phyloP scores from a whole-genome alignment of 306 rosid genomes.

The Dalbergia cochinchinensis region DNA sequence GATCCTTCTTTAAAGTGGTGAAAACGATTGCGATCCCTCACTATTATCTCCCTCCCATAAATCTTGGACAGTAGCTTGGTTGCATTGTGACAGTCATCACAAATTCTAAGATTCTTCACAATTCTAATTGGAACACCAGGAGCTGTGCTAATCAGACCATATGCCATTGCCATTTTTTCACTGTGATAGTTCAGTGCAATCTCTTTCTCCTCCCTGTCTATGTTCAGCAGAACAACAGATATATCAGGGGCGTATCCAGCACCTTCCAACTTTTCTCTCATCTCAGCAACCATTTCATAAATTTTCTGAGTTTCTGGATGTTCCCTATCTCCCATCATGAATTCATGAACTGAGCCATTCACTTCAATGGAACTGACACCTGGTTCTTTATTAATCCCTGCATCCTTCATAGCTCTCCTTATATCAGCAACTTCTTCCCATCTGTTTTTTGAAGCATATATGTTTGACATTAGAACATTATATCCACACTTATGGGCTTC shows the following conservation, averaged over 20 bases:
- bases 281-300: constrained; percentile 65
- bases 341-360: constrained; percentile 65
- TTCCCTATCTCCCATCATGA: constrained; percentile 63
- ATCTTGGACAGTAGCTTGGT: constrained; percentile 69
- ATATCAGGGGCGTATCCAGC: constrained; percentile 65
- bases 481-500: constrained; percentile 65
- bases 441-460: constrained; percentile 68
- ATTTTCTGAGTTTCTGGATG: constrained; percentile 57
- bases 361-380: constrained; percentile 73
- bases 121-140: constrained; percentile 63
- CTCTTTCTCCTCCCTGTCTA: constrained; percentile 71
- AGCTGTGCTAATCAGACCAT: constrained; percentile 66
- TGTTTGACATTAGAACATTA: constrained; percentile 69
- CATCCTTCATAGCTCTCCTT: constrained; percentile 59
- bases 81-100: constrained; percentile 72
- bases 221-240: constrained; percentile 57
- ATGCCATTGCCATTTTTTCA: constrained; percentile 80
- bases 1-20: constrained; percentile 71
- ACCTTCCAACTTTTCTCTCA: constrained; percentile 58
- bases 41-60: constrained; percentile 65
- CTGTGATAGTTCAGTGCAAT: constrained; percentile 62
- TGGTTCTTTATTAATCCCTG: constrained; percentile 64
- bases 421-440: constrained; percentile 64
- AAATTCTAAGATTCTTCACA: constrained; percentile 71
- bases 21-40: constrained; percentile 74